These are phyloP conservation scores for Phytophthora sojae DNA, from an alignment of 352 stramenopile genomes.

Conservation along the genomic window DNA sequence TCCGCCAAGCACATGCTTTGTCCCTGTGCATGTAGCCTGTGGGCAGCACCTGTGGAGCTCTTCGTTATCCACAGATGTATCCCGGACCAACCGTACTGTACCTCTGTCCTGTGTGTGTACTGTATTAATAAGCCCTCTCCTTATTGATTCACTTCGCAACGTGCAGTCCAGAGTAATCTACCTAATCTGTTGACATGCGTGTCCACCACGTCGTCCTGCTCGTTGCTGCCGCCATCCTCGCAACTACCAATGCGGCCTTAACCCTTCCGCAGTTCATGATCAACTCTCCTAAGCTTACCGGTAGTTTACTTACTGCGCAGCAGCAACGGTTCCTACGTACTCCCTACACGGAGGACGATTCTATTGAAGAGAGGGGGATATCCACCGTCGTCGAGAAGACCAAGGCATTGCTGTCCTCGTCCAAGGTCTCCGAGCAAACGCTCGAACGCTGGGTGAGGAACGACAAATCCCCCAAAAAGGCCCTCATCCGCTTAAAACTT, in stretches of 20 bases:
- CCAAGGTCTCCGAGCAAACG: not conserved
- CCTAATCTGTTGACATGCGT: no score
- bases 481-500: slow-evolving; percentile 15
- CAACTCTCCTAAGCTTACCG: not conserved
- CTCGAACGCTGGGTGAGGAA: not conserved
- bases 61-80: no score
- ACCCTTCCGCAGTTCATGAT: not conserved
- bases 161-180: not conserved
- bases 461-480: not conserved
- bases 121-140: no score
- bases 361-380: not conserved
- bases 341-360: not conserved
- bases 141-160: not conserved
- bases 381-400: not conserved
- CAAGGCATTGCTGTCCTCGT: not conserved
- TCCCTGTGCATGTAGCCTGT: no score
- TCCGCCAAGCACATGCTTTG: no score
- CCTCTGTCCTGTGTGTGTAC: no score
- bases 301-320: not conserved
- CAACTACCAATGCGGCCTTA: not conserved
- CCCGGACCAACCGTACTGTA: not conserved
- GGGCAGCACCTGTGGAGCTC: no score
- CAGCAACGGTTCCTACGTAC: not conserved
- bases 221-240: not conserved
- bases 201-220: not conserved